phyloP scores from a whole-genome alignment of 371 early-diverging fungal species.

The Fennellomyces sp. region DNA sequence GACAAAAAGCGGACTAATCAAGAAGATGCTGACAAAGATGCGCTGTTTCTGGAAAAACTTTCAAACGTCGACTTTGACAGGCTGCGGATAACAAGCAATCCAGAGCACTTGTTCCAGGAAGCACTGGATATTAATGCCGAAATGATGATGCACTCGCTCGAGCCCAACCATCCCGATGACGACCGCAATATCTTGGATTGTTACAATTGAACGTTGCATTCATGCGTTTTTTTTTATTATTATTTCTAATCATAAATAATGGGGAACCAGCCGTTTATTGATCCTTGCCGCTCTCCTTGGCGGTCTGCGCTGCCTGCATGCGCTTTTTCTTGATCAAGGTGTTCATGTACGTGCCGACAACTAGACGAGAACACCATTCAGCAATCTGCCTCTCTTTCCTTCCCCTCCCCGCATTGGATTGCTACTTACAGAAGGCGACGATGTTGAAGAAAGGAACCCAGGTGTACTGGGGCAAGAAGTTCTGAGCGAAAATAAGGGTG shows the following conservation, averaged over 20 bases:
- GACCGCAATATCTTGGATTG: constrained; percentile 13
- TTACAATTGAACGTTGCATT: constrained; percentile 10
- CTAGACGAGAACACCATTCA: constrained; percentile 19
- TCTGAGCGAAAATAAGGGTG: constrained; percentile 77
- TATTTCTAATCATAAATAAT: background rate
- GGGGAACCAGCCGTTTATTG: constrained; percentile 16
- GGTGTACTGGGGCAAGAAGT: constrained; percentile 70
- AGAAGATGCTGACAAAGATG: constrained; percentile 13
- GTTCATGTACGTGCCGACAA: constrained; percentile 85
- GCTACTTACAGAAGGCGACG: constrained; percentile 66
- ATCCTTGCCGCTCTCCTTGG: constrained; percentile 30
- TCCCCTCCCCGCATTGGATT: background rate
- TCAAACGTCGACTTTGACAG: constrained; percentile 17
- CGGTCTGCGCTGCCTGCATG: constrained; percentile 44
- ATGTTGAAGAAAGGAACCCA: constrained; percentile 94
- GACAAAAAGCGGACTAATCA: constrained; percentile 6
- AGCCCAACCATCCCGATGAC: constrained; percentile 11
- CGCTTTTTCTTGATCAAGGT: constrained; percentile 71
- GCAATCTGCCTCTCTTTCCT: background rate
- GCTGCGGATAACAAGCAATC: constrained; percentile 26
- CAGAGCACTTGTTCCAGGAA: constrained; percentile 47
- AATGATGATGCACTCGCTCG: constrained; percentile 35
- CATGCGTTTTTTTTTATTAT: background rate
- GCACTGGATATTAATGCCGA: constrained; percentile 41
- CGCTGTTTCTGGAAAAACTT: constrained; percentile 21